phyloP scores from a whole-genome alignment of 2,329 filamentous ascomycete genomes.

The Plectosphaerella plurivora region DNA sequence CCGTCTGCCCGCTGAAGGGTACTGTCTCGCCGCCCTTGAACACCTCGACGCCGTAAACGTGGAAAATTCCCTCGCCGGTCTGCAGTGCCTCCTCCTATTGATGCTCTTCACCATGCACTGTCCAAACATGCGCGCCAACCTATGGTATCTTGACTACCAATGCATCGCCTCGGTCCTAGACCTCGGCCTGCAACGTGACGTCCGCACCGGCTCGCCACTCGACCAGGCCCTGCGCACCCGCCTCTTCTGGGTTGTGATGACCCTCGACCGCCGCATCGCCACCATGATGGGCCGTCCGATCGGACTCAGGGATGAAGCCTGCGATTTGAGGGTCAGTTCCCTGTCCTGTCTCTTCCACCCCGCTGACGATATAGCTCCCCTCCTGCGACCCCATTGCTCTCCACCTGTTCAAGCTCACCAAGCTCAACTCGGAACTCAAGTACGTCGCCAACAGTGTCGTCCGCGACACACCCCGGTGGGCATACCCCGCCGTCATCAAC shows the following conservation, averaged over 20 bases:
- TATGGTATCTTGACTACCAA: constrained; percentile 53
- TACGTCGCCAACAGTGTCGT: constrained; percentile 50
- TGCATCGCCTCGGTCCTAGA: constrained; percentile 47
- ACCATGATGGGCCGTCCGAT: constrained; percentile 55
- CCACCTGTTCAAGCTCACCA: constrained; percentile 42
- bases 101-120: constrained; percentile 47
- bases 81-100: constrained; percentile 43
- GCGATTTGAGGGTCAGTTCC: constrained; percentile 40
- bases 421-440: constrained; percentile 53
- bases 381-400: constrained; percentile 36
- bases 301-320: constrained; percentile 49
- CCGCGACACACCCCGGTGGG: constrained; percentile 40
- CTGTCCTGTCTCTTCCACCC: constrained; percentile 21
- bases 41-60: constrained; percentile 40
- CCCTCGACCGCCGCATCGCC: constrained; percentile 44
- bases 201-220: constrained; percentile 34
- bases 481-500: constrained; percentile 40
- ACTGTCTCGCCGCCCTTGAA: constrained; percentile 41
- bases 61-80: constrained; percentile 41
- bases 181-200: constrained; percentile 45
- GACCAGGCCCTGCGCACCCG: constrained; percentile 51
- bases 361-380: constrained; percentile 27
- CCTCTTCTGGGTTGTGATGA: constrained; percentile 51
- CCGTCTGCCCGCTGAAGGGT: constrained; percentile 41
- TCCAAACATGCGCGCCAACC: constrained; percentile 40